These are phyloP conservation scores for Colletotrichum musae DNA, from an alignment of 2,329 filamentous ascomycete genomes.

Conservation along the genomic window DNA sequence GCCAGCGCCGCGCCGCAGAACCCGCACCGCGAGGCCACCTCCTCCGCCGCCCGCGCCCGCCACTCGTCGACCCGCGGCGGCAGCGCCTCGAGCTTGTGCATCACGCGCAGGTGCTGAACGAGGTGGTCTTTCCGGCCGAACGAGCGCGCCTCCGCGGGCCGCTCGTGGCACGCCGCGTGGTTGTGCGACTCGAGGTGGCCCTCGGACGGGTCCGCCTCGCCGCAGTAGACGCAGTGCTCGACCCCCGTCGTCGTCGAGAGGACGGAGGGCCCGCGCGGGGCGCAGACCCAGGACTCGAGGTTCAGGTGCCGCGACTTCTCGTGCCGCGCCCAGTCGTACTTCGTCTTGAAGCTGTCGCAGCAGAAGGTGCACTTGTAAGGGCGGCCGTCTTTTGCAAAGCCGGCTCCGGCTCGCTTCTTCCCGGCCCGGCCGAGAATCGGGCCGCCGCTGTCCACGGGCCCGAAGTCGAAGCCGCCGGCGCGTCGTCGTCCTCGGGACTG, in stretches of 20 bases:
- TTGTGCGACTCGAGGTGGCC: slow-evolving; percentile 47
- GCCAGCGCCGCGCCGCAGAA: slow-evolving; percentile 46
- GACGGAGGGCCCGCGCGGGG: slow-evolving; percentile 44
- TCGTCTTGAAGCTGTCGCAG: slow-evolving; percentile 60
- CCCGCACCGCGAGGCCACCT: slow-evolving; percentile 48
- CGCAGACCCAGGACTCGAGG: slow-evolving; percentile 62
- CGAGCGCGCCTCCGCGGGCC: slow-evolving; percentile 37
- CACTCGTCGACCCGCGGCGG: slow-evolving; percentile 57
- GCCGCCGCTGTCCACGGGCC: background rate
- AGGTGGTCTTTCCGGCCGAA: slow-evolving; percentile 52
- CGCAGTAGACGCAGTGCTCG: slow-evolving; percentile 47
- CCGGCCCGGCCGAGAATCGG: background rate
- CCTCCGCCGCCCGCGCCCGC: slow-evolving; percentile 44
- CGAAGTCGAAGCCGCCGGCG: background rate
- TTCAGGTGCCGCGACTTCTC: slow-evolving; percentile 63
- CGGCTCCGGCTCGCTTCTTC: background rate
- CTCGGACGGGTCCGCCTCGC: slow-evolving; percentile 40
- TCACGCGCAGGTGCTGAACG: slow-evolving; percentile 48
- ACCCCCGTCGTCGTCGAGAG: slow-evolving; percentile 42
- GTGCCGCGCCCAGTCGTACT: slow-evolving; percentile 64
- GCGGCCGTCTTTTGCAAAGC: slow-evolving; percentile 10
- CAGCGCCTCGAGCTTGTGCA: slow-evolving; percentile 52
- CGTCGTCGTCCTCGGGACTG: background rate
- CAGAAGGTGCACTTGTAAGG: slow-evolving; percentile 62
- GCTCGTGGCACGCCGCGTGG: slow-evolving; percentile 40